These are phyloP conservation scores for Penicillium sp. DNA, from an alignment of 2,329 filamentous ascomycete species.

Conservation along the genomic window DNA sequence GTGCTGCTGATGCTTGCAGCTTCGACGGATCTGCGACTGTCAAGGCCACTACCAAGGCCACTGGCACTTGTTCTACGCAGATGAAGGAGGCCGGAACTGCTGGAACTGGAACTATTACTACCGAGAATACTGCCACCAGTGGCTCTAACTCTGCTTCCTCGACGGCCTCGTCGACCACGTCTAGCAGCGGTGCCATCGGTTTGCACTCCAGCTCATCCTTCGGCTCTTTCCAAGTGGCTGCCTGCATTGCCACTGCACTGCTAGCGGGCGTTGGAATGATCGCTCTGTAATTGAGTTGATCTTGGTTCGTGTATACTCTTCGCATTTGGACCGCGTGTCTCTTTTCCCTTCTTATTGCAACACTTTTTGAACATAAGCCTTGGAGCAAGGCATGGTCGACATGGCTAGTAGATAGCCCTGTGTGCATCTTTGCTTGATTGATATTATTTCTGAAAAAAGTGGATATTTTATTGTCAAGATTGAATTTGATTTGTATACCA, in stretches of 20 bases:
- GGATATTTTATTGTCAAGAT: neutral
- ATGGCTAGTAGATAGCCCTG: neutral
- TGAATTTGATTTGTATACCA: neutral
- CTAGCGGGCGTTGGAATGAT: conserved; percentile 43
- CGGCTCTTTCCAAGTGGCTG: conserved; percentile 36
- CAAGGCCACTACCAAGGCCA: conserved; percentile 35
- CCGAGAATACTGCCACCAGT: conserved; percentile 29
- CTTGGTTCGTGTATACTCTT: neutral
- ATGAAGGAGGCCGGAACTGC: conserved; percentile 43
- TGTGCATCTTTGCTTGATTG: neutral
- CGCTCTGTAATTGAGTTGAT: conserved; percentile 32
- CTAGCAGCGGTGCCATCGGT: conserved; percentile 25
- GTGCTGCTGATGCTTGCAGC: conserved; percentile 41
- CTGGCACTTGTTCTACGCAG: conserved; percentile 39
- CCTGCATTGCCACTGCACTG: conserved; percentile 36
- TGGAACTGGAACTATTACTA: conserved; percentile 44
- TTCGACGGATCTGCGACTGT: conserved; percentile 45
- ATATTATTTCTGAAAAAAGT: neutral
- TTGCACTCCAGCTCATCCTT: conserved; percentile 31
- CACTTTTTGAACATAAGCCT: neutral
- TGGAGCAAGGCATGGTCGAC: neutral
- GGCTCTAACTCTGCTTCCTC: conserved; percentile 13
- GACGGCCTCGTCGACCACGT: conserved; percentile 19
- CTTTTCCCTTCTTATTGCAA: neutral
- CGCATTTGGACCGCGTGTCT: neutral